Conservation (phyloP, 768 basidiomycete species). For the Xerocomellus intermedius region DNA sequence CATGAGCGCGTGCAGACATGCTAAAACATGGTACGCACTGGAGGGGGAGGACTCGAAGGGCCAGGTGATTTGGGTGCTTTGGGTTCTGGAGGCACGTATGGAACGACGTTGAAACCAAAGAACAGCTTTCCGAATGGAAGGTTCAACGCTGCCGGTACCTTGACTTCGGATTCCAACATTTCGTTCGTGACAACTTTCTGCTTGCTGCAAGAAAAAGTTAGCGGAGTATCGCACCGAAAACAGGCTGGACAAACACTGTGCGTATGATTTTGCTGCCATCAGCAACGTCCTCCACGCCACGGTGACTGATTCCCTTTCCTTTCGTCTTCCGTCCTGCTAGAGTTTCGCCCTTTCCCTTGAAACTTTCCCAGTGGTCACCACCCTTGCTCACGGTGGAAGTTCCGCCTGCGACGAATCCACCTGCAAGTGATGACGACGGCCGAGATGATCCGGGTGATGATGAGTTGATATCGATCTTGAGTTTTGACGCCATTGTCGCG, state of each 20-base stretch:
- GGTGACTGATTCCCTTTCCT: conserved; percentile 87
- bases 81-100: conserved; percentile 56
- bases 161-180: conserved; percentile 65
- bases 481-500: conserved; percentile 93
- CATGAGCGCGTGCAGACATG: neutral
- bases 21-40: conserved; percentile 24
- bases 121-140: conserved; percentile 94
- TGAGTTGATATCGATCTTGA: conserved; percentile 89
- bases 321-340: conserved; percentile 89
- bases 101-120: conserved; percentile 86
- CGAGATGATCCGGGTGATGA: conserved; percentile 85
- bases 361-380: conserved; percentile 89
- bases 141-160: conserved; percentile 86
- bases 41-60: conserved; percentile 28
- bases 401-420: conserved; percentile 56
- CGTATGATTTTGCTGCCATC: conserved; percentile 85
- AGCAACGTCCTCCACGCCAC: conserved; percentile 76
- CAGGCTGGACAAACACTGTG: conserved; percentile 67
- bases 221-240: neutral
- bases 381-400: conserved; percentile 64
- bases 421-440: conserved; percentile 71
- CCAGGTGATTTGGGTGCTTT: conserved; percentile 27
- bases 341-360: conserved; percentile 94
- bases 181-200: conserved; percentile 82
- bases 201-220: conserved; percentile 50